phyloP scores from a whole-genome alignment of 495 filamentous ascomycete genomes.

The Podospora anserina region DNA sequence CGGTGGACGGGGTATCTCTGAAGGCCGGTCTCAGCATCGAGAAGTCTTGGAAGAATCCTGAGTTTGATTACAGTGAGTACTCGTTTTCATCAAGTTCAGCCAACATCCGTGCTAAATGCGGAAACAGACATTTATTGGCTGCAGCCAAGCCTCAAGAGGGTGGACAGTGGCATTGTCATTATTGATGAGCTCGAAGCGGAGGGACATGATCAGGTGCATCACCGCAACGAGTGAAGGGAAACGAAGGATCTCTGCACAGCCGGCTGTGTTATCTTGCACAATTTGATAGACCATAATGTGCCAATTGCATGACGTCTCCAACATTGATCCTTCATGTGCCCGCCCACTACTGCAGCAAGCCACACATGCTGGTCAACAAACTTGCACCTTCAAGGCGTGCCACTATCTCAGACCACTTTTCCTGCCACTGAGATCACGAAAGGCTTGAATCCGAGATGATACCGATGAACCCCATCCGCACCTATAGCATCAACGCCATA shows the following conservation, averaged over 20 bases:
- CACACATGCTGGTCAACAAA: too few species aligned
- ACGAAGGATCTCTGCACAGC: neutral
- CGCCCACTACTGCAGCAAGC: too few species aligned
- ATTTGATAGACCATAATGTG: neutral
- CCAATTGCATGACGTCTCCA: neutral
- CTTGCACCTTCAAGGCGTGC: too few species aligned
- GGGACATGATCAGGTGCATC: neutral
- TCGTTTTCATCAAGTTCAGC: neutral
- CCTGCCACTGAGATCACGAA: neutral
- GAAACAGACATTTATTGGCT: constrained; percentile 18
- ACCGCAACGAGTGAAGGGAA: neutral
- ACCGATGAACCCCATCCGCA: neutral
- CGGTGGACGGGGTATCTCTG: neutral
- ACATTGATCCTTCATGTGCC: neutral
- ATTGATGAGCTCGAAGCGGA: neutral
- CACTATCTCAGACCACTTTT: neutral
- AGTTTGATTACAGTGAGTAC: constrained; percentile 16
- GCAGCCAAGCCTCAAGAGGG: constrained; percentile 9
- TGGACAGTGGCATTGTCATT: constrained; percentile 18
- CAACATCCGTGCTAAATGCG: neutral
- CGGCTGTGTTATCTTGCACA: neutral
- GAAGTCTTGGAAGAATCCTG: constrained; percentile 10
- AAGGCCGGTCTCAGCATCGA: constrained; percentile 10
- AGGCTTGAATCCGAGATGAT: neutral
- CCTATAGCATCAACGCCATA: neutral